Evolutionary conservation across 31 red algal species (phyloP).

Genomic region (Endocladia muricata): DNA sequence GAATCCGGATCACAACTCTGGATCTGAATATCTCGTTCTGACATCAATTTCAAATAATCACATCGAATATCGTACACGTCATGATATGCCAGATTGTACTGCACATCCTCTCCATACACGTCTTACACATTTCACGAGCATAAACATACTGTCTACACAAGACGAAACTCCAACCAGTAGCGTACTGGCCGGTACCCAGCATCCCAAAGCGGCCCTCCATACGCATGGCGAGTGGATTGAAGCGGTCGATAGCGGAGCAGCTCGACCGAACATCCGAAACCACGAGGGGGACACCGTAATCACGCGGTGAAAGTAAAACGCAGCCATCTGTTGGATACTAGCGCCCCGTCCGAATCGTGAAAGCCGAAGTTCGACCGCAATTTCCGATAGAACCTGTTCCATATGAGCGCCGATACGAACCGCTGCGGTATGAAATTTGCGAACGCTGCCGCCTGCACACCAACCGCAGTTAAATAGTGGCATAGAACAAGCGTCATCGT

Average conservation of each 20-base stretch:
- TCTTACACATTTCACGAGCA: not conserved
- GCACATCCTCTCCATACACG: not conserved
- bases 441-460: not conserved
- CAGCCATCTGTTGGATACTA: not conserved
- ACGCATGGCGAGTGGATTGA: too few species aligned
- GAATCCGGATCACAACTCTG: not conserved
- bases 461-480: not conserved
- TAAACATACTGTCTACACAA: conserved; percentile 2
- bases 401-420: not conserved
- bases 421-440: not conserved
- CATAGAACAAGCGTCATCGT: not conserved
- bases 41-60: not conserved
- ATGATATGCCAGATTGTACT: not conserved
- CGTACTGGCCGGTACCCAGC: too few species aligned
- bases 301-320: not conserved
- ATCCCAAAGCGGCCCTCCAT: too few species aligned
- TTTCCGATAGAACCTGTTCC: not conserved
- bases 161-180: too few species aligned
- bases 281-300: not conserved
- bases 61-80: not conserved
- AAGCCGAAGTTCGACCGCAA: not conserved
- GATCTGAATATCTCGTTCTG: not conserved
- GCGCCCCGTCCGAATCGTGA: not conserved
- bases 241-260: too few species aligned
- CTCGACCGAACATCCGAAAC: not conserved